These are phyloP conservation scores for Botrytis squamosa DNA, from an alignment of 2,329 filamentous ascomycete genomes.

Conservation along the genomic window DNA sequence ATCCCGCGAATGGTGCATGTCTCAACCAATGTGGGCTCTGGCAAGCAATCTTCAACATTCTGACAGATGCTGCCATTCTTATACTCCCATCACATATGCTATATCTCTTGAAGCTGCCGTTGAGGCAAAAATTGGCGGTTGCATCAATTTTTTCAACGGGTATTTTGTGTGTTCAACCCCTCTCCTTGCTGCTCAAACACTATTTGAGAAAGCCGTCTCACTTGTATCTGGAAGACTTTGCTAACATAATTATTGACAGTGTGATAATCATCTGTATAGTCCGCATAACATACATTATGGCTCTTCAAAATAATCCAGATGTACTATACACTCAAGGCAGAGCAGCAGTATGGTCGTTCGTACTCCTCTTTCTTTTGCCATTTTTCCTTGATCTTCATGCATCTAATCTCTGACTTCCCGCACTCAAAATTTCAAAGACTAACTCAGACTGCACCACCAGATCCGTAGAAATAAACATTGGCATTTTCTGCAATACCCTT, in stretches of 20 bases:
- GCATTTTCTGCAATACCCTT: background rate
- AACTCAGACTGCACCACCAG: background rate
- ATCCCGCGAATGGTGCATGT: background rate
- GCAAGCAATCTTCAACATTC: slow-evolving; percentile 2
- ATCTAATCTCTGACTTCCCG: background rate
- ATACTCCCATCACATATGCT: background rate
- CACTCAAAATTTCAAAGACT: background rate
- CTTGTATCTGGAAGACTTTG: background rate
- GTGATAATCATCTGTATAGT: slow-evolving; percentile 6
- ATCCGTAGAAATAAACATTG: background rate
- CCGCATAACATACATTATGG: slow-evolving; percentile 2
- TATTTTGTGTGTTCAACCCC: background rate
- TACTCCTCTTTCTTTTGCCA: background rate
- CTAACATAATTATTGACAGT: background rate
- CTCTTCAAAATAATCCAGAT: background rate
- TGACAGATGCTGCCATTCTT: slow-evolving; percentile 1
- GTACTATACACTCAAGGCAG: slow-evolving; percentile 2
- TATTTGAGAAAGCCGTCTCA: background rate
- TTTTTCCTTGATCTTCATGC: too few relatives aligned
- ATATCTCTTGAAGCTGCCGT: background rate
- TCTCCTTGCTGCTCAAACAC: background rate
- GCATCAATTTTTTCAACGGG: background rate
- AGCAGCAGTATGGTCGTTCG: slow-evolving; percentile 11
- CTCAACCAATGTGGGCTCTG: background rate
- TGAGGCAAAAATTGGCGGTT: background rate